A percentile compares a stretch with the other conserved stretches of the same genome.
Evolutionary conservation across 2,329 filamentous ascomycete species (phyloP).

Genomic region (Trichoderma gracile): DNA sequence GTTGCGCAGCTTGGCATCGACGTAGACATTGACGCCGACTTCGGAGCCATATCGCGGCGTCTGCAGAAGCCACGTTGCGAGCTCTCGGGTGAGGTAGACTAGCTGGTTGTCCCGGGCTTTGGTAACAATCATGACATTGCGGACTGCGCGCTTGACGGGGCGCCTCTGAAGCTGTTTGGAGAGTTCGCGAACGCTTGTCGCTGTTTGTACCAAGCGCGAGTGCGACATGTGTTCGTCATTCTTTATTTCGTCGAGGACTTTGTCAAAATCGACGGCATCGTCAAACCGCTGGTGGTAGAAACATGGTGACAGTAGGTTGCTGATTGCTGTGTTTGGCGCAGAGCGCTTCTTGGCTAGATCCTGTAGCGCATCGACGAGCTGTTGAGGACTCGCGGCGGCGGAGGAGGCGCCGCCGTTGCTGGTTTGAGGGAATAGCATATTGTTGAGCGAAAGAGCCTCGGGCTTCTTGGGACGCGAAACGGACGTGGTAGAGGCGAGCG

Average conservation of each 20-base stretch:
- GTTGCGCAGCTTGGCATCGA: conserved; percentile 89
- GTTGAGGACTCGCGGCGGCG: conserved; percentile 47
- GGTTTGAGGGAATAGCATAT: conserved; percentile 43
- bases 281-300: conserved; percentile 98
- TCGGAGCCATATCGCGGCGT: conserved; percentile 89
- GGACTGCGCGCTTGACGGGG: conserved; percentile 87
- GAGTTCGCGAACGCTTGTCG: conserved; percentile 90
- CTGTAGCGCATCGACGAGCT: conserved; percentile 62
- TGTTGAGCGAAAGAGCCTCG: conserved; percentile 62
- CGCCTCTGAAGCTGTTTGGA: conserved; percentile 91
- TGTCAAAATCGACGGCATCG: conserved; percentile 91
- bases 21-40: conserved; percentile 93
- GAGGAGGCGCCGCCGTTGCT: conserved; percentile 25
- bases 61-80: conserved; percentile 82
- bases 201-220: conserved; percentile 90
- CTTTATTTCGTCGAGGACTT: conserved; percentile 91
- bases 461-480: conserved; percentile 56
- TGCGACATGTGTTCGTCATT: conserved; percentile 89
- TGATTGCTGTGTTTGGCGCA: conserved; percentile 49
- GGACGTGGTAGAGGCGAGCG: conserved; percentile 60
- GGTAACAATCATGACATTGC: conserved; percentile 97
- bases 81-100: conserved; percentile 82
- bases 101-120: conserved; percentile 95
- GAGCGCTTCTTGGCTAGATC: conserved; percentile 50
- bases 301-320: conserved; percentile 81